These are phyloP conservation scores for Phytopythium helicoides DNA, from an alignment of 352 stramenopile species.

Conservation along the genomic window DNA sequence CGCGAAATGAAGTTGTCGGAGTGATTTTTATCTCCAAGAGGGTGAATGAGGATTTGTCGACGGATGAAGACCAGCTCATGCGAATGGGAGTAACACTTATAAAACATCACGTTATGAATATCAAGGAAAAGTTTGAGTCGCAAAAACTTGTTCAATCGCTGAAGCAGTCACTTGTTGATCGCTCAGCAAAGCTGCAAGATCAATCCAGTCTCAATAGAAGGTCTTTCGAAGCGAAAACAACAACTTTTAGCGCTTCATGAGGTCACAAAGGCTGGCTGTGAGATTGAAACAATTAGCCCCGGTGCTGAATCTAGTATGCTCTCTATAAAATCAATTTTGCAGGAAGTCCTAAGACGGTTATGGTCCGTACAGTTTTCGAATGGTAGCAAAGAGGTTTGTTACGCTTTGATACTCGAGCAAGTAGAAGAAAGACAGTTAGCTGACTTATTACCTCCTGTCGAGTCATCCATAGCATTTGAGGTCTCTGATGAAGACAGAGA, in stretches of 20 bases:
- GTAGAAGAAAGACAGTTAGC: no score
- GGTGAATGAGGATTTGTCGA: neutral
- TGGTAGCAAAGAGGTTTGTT: no score
- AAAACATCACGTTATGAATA: neutral
- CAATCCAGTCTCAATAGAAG: neutral
- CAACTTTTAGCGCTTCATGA: neutral
- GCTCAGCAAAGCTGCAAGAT: neutral
- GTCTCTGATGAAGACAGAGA: no score
- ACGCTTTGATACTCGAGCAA: no score
- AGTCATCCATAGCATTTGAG: neutral
- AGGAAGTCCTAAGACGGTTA: neutral
- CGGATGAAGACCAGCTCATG: neutral
- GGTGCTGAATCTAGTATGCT: no score
- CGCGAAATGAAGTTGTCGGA: neutral
- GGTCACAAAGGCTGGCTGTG: neutral
- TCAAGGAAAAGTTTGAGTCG: neutral
- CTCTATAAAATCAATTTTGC: neutral
- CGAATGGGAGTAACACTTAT: neutral
- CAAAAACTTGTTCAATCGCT: neutral
- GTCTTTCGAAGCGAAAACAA: neutral
- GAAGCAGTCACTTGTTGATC: neutral
- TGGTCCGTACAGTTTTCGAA: no score
- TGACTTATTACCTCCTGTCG: no score
- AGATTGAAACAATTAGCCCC: no score
- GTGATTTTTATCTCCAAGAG: slow-evolving; percentile 2